Base-by-base conservation (phyloP, 176 grass and related monocot genomes). In the Carex myosuroides region DNA sequence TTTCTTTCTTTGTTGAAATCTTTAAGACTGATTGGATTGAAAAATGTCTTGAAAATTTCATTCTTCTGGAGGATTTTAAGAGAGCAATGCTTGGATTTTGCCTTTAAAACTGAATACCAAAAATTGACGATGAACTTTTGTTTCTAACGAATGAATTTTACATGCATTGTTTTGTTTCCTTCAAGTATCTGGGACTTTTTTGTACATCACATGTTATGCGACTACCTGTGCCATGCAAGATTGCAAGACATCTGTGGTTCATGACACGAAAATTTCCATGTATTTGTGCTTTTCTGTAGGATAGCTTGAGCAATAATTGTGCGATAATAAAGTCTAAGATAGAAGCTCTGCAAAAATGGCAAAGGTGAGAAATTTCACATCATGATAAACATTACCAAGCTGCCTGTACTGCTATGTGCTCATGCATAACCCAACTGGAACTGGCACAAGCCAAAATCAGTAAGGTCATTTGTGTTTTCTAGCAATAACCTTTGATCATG, bases 301-400 rank as follows among this genome's bases (percentile, higher is more conserved):
- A 14, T 85, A 88, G 83, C 44, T 87, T 84, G 92, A 72, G 94
- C 30, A 84, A 92, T 75, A 92, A 94, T 79, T 91, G 86, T 65
- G 77, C 42, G 22, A 88, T 88, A 35, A 73, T 92, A 67, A 94
- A 92, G 74, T 84, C 70, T 30, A 97, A 91, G 78, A 83, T 88
- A 7, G 94, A 94, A 26, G 90, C 90, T 68, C 85, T 97, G 44
- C 88, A 94, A 32, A 92, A 81, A 86, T 92, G 85, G 68, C 94
- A 94, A 84, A 92, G 90, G 94, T 94, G 86, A 60, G 20, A 6
- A 22, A 57, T 17, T 83, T 16, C 74, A 76, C 3, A 3, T 39
- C 66, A 79, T 70, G 5, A 52, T 57, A 81, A 62, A 41, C 32
- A 79, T 44, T 67, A 78, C 64, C 55, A 73, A 29, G 17, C 63